Percentiles rank a stretch among this genome's conserved stretches.
Conservation (phyloP, 106 monocot genomes). For the Dendrobium catenatum region DNA sequence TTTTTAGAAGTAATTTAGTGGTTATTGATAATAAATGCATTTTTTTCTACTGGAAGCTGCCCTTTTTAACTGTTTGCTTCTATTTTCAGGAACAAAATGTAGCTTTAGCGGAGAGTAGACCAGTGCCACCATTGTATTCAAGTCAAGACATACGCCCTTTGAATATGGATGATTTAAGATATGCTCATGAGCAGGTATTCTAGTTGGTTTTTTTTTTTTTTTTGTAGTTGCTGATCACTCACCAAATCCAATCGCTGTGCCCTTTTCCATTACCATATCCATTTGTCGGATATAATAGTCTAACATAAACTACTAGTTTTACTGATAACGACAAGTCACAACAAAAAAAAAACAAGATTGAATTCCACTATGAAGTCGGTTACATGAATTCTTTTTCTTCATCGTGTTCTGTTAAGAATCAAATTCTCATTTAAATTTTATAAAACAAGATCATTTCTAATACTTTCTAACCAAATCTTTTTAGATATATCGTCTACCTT, state of each 20-base stretch:
- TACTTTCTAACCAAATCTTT: too few relatives aligned
- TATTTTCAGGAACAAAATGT: conserved; percentile 33
- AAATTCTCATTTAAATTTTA: too few relatives aligned
- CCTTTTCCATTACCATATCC: neutral
- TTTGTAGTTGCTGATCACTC: too few relatives aligned
- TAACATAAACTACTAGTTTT: neutral
- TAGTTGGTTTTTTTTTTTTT: neutral
- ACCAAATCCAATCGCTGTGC: neutral
- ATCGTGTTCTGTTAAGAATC: too few relatives aligned
- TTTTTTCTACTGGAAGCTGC: neutral
- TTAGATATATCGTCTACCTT: too few relatives aligned
- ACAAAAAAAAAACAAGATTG: too few relatives aligned
- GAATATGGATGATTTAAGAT: conserved; percentile 53
- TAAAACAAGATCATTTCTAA: too few relatives aligned
- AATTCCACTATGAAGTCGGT: too few relatives aligned
- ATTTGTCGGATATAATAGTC: neutral
- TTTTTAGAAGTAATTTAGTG: too few relatives aligned
- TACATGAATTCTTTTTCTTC: too few relatives aligned
- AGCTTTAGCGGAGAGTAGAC: conserved; percentile 40
- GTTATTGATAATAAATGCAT: too few relatives aligned
- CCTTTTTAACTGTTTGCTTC: neutral
- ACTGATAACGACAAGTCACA: too few relatives aligned
- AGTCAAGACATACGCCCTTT: conserved; percentile 46
- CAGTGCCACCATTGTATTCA: conserved; percentile 30
- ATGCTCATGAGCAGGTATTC: conserved; percentile 56